Percentiles rank a stretch among this genome's conserved stretches.
Conservation (phyloP, 805 yeast species). For the Candida nanaspora region DNA sequence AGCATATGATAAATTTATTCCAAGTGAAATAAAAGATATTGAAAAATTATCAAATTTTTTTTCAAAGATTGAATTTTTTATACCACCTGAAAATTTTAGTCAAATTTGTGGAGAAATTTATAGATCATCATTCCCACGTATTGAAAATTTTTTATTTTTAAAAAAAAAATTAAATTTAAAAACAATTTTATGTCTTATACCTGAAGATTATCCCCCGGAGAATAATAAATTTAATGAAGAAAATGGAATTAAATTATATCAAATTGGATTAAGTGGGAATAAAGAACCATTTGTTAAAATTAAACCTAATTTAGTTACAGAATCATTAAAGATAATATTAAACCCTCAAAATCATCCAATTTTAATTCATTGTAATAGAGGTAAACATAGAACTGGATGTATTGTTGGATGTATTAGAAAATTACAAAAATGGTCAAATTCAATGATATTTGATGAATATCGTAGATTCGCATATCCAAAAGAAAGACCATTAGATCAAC, state of each 20-base stretch:
- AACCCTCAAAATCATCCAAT: constrained; percentile 89
- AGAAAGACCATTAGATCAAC: constrained; percentile 92
- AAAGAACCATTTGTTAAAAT: constrained; percentile 89
- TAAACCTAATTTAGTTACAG: constrained; percentile 57
- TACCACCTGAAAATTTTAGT: constrained; percentile 90
- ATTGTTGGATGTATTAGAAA: constrained; percentile 87
- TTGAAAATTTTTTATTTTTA: constrained; percentile 72
- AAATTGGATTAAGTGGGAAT: constrained; percentile 91
- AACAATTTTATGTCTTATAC: constrained; percentile 75
- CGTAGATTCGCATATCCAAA: constrained; percentile 92
- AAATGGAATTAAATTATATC: constrained; percentile 64
- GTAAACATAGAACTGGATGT: constrained; percentile 96
- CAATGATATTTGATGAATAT: constrained; percentile 94
- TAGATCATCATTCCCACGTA: constrained; percentile 84
- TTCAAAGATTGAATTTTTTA: constrained; percentile 19
- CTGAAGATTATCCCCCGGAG: constrained; percentile 85
- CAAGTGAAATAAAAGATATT: constrained; percentile 11
- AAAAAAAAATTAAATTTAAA: constrained; percentile 50
- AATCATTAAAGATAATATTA: constrained; percentile 73
- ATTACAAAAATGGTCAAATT: constrained; percentile 85
- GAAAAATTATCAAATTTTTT: neutral
- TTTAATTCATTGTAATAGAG: constrained; percentile 90
- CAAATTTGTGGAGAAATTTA: constrained; percentile 74
- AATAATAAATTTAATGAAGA: constrained; percentile 56
- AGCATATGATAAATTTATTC: constrained; percentile 22